These are phyloP conservation scores for Spathaspora sp. DNA, from an alignment of 805 yeast genomes.

Conservation along the genomic window DNA sequence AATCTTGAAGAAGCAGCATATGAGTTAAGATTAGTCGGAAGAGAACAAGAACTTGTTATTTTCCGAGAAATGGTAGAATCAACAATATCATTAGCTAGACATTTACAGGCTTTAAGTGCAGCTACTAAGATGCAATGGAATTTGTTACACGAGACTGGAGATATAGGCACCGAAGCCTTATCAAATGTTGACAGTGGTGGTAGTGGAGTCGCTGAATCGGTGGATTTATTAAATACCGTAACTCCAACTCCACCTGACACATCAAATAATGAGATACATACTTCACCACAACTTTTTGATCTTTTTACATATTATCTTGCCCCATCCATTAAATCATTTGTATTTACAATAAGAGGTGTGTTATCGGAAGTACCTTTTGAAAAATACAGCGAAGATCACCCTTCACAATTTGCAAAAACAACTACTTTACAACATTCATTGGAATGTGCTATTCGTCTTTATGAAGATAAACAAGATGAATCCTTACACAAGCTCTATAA, in stretches of 20 bases:
- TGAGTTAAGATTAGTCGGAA: conserved; percentile 55
- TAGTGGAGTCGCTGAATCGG: conserved; percentile 19
- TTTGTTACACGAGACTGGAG: conserved; percentile 34
- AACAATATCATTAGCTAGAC: conserved; percentile 48
- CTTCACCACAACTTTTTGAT: conserved; percentile 52
- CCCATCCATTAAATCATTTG: conserved; percentile 67
- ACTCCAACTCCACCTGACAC: conserved; percentile 12
- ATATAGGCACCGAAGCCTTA: background rate
- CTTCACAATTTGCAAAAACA: conserved; percentile 35
- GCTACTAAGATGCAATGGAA: conserved; percentile 68
- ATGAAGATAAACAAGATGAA: conserved; percentile 50
- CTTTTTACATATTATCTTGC: conserved; percentile 65
- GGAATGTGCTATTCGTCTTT: conserved; percentile 49
- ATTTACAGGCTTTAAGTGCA: conserved; percentile 62
- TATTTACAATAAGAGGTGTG: conserved; percentile 60
- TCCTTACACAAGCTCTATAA: conserved; percentile 59
- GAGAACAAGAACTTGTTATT: conserved; percentile 48
- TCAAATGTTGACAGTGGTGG: conserved; percentile 13
- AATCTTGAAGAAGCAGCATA: conserved; percentile 56
- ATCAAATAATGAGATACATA: conserved; percentile 18
- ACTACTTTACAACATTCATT: conserved; percentile 46
- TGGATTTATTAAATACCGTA: conserved; percentile 23
- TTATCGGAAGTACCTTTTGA: conserved; percentile 58
- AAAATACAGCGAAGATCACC: conserved; percentile 17
- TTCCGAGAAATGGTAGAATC: conserved; percentile 48